Conservation (phyloP, 1,139 yeast genomes). For the Protomyces inouyei region DNA sequence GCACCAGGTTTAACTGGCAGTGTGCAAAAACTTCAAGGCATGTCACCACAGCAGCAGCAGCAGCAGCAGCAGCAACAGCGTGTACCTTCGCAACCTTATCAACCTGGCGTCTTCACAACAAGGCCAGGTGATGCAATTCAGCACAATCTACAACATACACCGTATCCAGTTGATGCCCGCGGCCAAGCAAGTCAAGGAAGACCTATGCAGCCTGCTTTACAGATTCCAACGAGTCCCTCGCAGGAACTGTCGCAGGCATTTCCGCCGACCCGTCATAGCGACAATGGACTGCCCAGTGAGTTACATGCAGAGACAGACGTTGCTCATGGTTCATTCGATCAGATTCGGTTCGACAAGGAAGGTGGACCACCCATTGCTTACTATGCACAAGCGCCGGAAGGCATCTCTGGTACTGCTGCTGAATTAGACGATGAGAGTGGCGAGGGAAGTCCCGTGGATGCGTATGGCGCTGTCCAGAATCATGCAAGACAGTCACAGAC, state of each 20-base stretch:
- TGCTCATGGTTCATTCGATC: neutral
- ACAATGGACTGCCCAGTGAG: no score
- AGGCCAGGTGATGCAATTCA: neutral
- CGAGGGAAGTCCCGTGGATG: neutral
- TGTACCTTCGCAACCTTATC: neutral
- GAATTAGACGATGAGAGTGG: neutral
- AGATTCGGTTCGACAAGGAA: constrained; percentile 4
- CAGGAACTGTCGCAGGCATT: constrained; percentile 14
- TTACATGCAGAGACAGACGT: no score
- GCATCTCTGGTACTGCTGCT: neutral
- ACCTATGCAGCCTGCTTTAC: no score
- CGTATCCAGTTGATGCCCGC: neutral
- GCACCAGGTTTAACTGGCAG: no score
- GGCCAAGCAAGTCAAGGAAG: neutral
- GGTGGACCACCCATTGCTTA: constrained; percentile 24
- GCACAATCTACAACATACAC: neutral
- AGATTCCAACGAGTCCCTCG: neutral
- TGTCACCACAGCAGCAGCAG: neutral
- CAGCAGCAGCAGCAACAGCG: neutral
- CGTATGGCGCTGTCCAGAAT: neutral
- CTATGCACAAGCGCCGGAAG: constrained; percentile 1
- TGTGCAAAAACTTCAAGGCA: no score
- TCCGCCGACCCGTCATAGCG: neutral
- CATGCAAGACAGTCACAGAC: neutral
- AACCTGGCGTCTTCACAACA: neutral